A percentile compares a stretch with the other conserved stretches of the same genome.
Evolutionary conservation across 225 moss, liverwort and hornwort species (phyloP).

Genomic region (Takakia lepidozioides): DNA sequence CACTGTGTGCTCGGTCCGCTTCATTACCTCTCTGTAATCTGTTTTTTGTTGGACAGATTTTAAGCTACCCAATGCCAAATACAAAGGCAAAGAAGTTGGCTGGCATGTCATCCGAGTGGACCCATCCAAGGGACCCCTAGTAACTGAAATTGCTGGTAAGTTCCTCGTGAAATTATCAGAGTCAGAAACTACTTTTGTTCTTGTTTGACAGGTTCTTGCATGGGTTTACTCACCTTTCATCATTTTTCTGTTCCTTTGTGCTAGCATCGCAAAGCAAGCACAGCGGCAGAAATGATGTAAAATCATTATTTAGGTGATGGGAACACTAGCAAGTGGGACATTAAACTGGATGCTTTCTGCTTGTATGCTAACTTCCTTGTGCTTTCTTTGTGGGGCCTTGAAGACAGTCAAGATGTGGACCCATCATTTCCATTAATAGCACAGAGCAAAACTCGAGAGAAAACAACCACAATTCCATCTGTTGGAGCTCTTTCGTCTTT

Average conservation of each 20-base stretch:
- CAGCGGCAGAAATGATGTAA: neutral
- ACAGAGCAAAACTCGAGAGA: conserved; percentile 22
- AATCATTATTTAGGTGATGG: no score
- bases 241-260: no score
- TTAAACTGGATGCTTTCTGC: no score
- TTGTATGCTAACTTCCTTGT: no score
- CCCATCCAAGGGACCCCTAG: conserved; percentile 45
- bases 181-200: neutral
- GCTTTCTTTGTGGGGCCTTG: neutral
- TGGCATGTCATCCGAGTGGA: conserved; percentile 53
- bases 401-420: conserved; percentile 26
- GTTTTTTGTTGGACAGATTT: conserved; percentile 31
- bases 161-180: neutral
- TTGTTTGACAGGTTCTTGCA: no score
- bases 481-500: neutral
- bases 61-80: conserved; percentile 56
- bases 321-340: no score
- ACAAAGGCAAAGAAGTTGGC: conserved; percentile 60
- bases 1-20: no score
- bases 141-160: conserved; percentile 49
- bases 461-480: no score
- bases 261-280: no score
- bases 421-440: conserved; percentile 34
- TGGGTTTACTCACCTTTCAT: neutral
- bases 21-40: no score